Evolutionary conservation across 2,329 filamentous ascomycete genomes (phyloP), one percentile per base, ranked within the genome.

Genomic region (Diaporthe destruens): DNA sequence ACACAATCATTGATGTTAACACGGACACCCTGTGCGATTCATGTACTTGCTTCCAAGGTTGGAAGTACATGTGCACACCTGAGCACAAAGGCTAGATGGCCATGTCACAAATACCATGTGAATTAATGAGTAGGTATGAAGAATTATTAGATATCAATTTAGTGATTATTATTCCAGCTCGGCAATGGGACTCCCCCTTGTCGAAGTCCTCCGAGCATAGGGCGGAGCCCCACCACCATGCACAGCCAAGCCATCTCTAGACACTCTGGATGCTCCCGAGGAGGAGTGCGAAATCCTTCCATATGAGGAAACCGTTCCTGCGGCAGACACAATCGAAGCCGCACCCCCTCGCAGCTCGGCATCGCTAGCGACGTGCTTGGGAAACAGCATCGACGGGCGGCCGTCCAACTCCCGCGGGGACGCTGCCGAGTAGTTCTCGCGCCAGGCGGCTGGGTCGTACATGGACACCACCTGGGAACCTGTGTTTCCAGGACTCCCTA

Each of bases 401-500:
- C 59, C 59, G n/a, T 71, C 69, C 11, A 71, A 23, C n/a, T 67
- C 51, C 23, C 39, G 59, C 16, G 69, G 69, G 1, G 51, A 71
- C 3, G 69, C 36, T 16, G 69, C 59, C 54, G 69, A 57, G n/a
- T 67, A 67, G 44, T 34, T 36, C 39, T 67, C 59, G 20, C 57
- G 59, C 69, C 69, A 71, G n/a, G 69, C 69, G n/a, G 18, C 59
- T 1, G 69, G 59, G 29, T 71, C 59, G 4, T 49, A 49, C 39
- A 71, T 71, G 2, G 59, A 56, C 2, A 57, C 51, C 1, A 51
- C 49, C 14, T 67, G 51, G 18, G 69, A 14, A 5, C 25, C 20
- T 23, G 16, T 47, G 14, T 39, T 12, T 14, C 51, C 12, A 18
- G 36, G 18, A 1, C 25, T 44, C 12, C 49, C 42, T 39, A 55